Evolutionary conservation across 1,139 yeast species (phyloP).

Genomic region (Magnusiomyces suaveolens): DNA sequence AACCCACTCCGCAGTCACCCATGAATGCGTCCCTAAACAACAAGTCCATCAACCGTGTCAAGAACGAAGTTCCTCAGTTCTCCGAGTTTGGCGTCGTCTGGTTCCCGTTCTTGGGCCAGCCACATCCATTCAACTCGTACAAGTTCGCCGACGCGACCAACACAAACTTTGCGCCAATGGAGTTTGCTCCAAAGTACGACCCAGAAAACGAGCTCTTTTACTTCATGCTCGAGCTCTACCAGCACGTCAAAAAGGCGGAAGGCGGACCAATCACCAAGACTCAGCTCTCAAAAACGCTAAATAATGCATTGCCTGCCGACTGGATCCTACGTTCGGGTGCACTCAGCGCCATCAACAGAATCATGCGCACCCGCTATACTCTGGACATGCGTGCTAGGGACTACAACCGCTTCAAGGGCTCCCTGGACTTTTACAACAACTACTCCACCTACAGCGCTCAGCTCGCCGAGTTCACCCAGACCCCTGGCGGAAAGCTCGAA

Average conservation of each 20-base stretch:
- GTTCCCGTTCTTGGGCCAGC: conserved; percentile 19
- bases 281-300: not conserved
- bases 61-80: conserved; percentile 1
- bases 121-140: conserved; percentile 10
- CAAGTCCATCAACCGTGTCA: not conserved
- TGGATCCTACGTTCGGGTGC: conserved; percentile 3
- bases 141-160: not conserved
- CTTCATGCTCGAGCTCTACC: conserved; percentile 3
- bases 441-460: not conserved
- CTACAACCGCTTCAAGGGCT: conserved; percentile 3
- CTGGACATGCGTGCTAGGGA: conserved; percentile 6
- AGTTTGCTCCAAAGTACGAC: conserved; percentile 3
- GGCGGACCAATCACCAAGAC: conserved; percentile 2
- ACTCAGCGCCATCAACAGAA: not conserved
- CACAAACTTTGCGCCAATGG: not conserved
- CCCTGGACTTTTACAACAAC: conserved; percentile 3
- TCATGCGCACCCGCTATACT: conserved; percentile 3
- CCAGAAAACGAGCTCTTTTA: conserved; percentile 4
- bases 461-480: not conserved
- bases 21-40: not conserved
- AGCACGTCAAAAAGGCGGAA: not conserved
- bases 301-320: not conserved
- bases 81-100: conserved; percentile 13
- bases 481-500: conserved; percentile 3
- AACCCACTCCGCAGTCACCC: not conserved